Base-by-base conservation (phyloP, 2,329 filamentous ascomycete genomes). In the Curvularia spicifera region DNA sequence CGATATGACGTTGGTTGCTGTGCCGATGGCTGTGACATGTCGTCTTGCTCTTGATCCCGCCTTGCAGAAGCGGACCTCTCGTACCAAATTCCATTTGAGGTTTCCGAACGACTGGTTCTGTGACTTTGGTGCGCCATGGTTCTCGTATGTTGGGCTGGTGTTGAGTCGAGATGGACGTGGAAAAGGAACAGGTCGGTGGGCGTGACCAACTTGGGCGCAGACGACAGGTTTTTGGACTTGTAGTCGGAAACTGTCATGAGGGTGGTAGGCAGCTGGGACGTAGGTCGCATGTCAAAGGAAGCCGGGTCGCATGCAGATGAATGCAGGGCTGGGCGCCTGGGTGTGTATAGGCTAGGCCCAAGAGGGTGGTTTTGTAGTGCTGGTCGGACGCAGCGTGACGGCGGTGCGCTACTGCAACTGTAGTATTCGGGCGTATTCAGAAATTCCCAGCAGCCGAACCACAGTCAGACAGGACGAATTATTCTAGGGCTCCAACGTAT, bases 51-150 rank as follows among this genome's bases (percentile, higher is more conserved):
- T 42, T 60, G 53, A 46, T 60, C 61, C 39, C 31, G 47, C 49
- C 63, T 55, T 45, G 63, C 53, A 18, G 53, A 64, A 48, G 64
- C 65, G 12, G 71, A 63, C 65, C 69, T 65, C 31, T 59, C 68
- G 44, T 74, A 69, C 74, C 74, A 76, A 24, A 76, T 57, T 48
- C 75, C 72, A 6, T 62, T 65, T 24, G 68, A 65, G 29, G 65
- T 61, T 56, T 60, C 60, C 28, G 50, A 54, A 35, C 42, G 64
- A 49, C 63, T 65, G 20, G 59, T 57, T 44, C 65, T 60, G 42
- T 59, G 58, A 42, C 42, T 59, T 45, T 60, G 53, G 47, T 68
- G 55, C 45, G 70, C 65, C 71, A 75, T 76, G 29, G 46, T 35
- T n/a, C 56, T 40, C 42, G 55, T 42, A 29, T 60, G 47, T 28